Evolutionary conservation across 2,329 filamentous ascomycete species (phyloP), one percentile per base, ranked within the genome.

Genomic region (Paraconiothyrium brasiliense): DNA sequence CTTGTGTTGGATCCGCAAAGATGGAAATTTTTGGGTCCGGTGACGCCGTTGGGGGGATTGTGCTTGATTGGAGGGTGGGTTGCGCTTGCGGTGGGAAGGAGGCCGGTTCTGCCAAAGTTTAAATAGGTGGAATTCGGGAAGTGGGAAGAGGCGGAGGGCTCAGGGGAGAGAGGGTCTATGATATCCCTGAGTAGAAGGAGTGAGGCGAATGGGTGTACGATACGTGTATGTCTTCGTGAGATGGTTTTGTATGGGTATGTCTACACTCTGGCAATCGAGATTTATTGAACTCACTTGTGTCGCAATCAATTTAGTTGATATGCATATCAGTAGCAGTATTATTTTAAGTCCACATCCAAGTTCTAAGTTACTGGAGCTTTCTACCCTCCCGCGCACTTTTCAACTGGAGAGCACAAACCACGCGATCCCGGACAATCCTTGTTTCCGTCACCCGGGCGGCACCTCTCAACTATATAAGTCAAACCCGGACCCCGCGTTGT

Each of bases 41-140:
- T 90, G 13, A 91, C 89, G 54, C 89, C 89, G 14, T 61, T 91
- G 1, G 89, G 88, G 0, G 88, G 89, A 0, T 66, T 89, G 54
- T 89, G 84, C 61, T 79, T 91, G 66, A 90, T 91, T 71, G 87
- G 83, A 1, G 89, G 89, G 0, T 91, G 88, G 88, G 73, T 86
- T 56, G 83, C 81, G 51, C 66, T 84, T 59, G 82, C 79, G 11
- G 76, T 82, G 51, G 76, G 67, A 46, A 76, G 71, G 60, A 74
- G 79, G 64, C 65, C 66, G 32, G 58, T 72, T 11, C 11, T 57
- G 47, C 67, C 68, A 1, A 71, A 62, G 64, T 56, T 56, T 11
- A 56, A 37, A 27, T 56, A 34, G 10, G 1, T 30, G 2, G 27
- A 30, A 30, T 30, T 6, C 9, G n/a, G n/a, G 11, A 24, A 20